Evolutionary conservation across 2,329 filamentous ascomycete genomes (phyloP).

Genomic region (Penicillium palitans): DNA sequence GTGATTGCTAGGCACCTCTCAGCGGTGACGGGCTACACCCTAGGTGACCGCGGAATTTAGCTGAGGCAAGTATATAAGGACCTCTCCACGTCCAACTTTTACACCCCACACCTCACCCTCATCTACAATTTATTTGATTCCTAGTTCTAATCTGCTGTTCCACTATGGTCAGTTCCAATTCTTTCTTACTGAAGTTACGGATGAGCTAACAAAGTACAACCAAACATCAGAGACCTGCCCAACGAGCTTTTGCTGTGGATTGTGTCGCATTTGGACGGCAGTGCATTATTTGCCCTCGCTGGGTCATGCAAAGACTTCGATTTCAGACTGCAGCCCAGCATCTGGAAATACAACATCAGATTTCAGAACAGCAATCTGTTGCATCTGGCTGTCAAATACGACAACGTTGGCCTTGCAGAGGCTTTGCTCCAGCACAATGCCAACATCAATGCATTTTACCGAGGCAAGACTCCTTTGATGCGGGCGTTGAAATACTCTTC

Average conservation of each 20-base stretch:
- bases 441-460: conserved; percentile 9
- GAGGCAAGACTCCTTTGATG: conserved; percentile 3
- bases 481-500: conserved; percentile 4
- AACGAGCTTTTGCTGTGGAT: conserved; percentile 2
- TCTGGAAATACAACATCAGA: conserved; percentile 2
- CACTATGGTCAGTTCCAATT: not conserved
- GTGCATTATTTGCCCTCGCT: conserved; percentile 1
- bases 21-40: too few relatives aligned
- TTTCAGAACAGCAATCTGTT: conserved; percentile 12
- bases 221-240: not conserved
- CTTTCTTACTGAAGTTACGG: not conserved
- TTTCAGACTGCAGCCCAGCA: not conserved
- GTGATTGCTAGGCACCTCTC: too few relatives aligned
- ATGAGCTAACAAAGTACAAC: not conserved
- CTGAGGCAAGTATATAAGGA: too few relatives aligned
- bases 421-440: not conserved
- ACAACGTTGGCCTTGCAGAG: conserved; percentile 3
- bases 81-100: too few relatives aligned
- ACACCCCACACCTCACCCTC: not conserved
- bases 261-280: conserved; percentile 2
- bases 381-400: conserved; percentile 3
- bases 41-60: too few relatives aligned
- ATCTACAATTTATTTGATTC: not conserved
- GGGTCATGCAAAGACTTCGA: not conserved
- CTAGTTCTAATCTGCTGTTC: not conserved